Base-by-base conservation (phyloP, 2,329 filamentous ascomycete species). In the Huntiella moniliformis region DNA sequence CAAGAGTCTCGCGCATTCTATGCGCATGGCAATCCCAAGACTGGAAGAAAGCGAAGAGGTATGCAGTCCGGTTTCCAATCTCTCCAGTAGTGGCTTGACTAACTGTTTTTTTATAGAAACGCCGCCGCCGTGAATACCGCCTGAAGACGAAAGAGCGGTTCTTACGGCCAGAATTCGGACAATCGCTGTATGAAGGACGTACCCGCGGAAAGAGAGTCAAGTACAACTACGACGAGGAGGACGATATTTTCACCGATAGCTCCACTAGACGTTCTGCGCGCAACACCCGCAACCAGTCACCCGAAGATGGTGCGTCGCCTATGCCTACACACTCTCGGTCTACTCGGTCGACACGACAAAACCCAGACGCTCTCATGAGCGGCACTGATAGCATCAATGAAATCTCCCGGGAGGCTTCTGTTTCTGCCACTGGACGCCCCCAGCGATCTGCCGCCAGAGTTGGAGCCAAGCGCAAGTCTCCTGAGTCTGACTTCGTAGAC, bases 191-290 rank as follows among this genome's bases (percentile, higher is more conserved):
- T 60, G 91, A 98, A 64, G 91, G 91, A 42, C 83, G 91, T 45
- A 98, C 92, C 4, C 77, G 91, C 49, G 91, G 91, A 47, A 96
- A 98, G 67, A 82, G 88, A 51, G 82, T 93, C 64, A 92, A 87
- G 61, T 98, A 98, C 58, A 98, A 85, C 0, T 98, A 83, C 57
- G 92, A 86, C 0, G 87, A 95, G 44, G 84, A 92, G 17, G 79
- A 79, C 33, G 75, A 79, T 12, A 74, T 76, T 44, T 72, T 68
- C 47, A 74, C 73, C n/a, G 74, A 79, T 56, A 78, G 77, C 33
- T 71, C 72, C 7, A 59, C 57, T 4, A 58, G 87, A 67, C 73
- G 78, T 5, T 84, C 83, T 10, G 71, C 76, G 13, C 77, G 88
- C 18, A 82, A 85, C 52, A 85, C 82, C 1, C 73, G 79, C 35